Base-by-base conservation (phyloP, 108 stramenopile genomes). In the Skeletonema grethae region DNA sequence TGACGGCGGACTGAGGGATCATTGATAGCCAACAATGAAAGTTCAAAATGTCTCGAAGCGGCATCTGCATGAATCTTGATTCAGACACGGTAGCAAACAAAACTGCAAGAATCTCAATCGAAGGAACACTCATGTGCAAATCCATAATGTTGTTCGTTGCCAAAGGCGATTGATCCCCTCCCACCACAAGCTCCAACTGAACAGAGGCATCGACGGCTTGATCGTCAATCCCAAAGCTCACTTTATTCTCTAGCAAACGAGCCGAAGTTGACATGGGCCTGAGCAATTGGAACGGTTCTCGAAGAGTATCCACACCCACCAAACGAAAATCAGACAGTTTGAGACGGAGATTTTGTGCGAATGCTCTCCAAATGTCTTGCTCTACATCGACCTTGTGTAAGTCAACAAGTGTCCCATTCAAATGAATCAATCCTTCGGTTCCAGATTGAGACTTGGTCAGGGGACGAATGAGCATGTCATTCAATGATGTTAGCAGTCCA, bases 401-500 rank as follows among this genome's bases (percentile, higher is more conserved):
- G 66, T 81, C 80, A 56, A 81, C 50, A 15, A 80, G 29, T 10
- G 73, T 66, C 7, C 73, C 65, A 38, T 81, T 75, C 41, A 81
- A 34, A 32, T 35, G 20, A 11, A 87, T 28, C 5, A 67, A 72
- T 2, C 91, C 91, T 29, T 80, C 80, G 0, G 57, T 39, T 20
- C 88, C 91, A 18, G 86, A 92, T 50, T 88, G 88, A 9, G 59
- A 32, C 46, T 75, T 61, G 9, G 91, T 92, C 4, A 87, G 28
- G 1, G 89, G 86, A 10, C 41, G 48, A 48, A 92, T 77, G 7
- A 90, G 18, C 15, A 85, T 25, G 15, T 90, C 85, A 57, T 90
- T 90, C 18, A 90, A 76, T 58, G 61, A n/a, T 28, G 25, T 28
- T 28, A 87, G 73, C 32, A 72, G 65, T 3, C 90, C 92, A 30